Conservation (phyloP, 2,329 filamentous ascomycete species). For the Pleurostoma richardsiae region DNA sequence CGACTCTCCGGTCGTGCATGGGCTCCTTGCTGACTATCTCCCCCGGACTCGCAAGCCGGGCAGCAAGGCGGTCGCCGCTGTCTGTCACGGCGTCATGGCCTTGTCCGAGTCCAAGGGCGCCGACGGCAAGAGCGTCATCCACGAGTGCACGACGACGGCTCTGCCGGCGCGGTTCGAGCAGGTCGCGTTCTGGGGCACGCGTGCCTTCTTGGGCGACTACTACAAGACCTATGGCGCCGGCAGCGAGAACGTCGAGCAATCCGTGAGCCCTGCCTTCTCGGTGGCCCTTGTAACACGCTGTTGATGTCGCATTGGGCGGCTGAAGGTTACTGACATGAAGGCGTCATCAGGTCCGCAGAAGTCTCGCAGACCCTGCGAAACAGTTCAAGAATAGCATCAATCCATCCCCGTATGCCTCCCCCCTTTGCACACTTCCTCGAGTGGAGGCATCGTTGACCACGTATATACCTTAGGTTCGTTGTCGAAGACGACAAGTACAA, state of each 20-base stretch:
- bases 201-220: constrained; percentile 45
- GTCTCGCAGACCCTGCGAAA: constrained; percentile 27
- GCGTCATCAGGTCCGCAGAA: constrained; percentile 26
- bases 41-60: constrained; percentile 37
- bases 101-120: constrained; percentile 34
- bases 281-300: not conserved
- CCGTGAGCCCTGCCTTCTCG: constrained; percentile 23
- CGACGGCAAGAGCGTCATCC: constrained; percentile 38
- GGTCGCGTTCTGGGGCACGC: constrained; percentile 41
- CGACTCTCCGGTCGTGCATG: constrained; percentile 38
- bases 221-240: constrained; percentile 51
- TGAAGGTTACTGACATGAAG: not conserved
- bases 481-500: constrained; percentile 43
- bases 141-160: constrained; percentile 41
- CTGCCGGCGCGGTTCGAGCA: constrained; percentile 44
- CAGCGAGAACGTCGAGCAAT: constrained; percentile 40
- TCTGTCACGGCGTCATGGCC: constrained; percentile 50
- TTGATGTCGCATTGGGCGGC: constrained; percentile 15
- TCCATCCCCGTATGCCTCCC: constrained; percentile 30
- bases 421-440: not conserved
- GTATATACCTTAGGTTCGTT: constrained; percentile 30
- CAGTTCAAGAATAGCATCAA: constrained; percentile 40
- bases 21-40: constrained; percentile 39
- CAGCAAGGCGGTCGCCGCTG: constrained; percentile 37
- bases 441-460: too few relatives aligned